A percentile compares a stretch with the other conserved stretches of the same genome.
These are phyloP conservation scores for Sarocladiaceae sp. DNA, from an alignment of 2,329 filamentous ascomycete genomes.

Conservation along the genomic window DNA sequence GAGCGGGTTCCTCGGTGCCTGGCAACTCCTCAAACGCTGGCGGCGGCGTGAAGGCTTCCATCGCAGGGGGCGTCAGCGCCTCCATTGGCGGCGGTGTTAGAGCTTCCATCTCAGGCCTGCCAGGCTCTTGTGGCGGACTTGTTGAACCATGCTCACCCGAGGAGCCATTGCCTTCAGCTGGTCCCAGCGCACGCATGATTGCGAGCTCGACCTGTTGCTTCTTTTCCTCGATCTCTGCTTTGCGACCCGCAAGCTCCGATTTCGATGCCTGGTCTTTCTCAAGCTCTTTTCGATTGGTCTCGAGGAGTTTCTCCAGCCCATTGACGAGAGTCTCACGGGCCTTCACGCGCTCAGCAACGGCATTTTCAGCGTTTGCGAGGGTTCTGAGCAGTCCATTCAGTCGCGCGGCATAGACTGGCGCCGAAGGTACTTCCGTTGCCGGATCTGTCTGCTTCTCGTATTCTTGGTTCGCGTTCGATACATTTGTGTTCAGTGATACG, in stretches of 20 bases:
- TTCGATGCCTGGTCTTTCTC: conserved; percentile 64
- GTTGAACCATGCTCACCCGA: conserved; percentile 40
- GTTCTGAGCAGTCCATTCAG: conserved; percentile 87
- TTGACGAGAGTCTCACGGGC: conserved; percentile 73
- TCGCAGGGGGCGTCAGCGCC: conserved; percentile 18
- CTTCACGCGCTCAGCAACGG: conserved; percentile 85
- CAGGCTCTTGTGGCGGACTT: conserved; percentile 52
- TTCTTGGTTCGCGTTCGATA: conserved; percentile 71
- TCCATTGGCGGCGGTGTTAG: conserved; percentile 73
- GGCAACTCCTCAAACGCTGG: conserved; percentile 13
- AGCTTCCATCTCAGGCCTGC: conserved; percentile 78
- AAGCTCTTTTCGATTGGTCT: conserved; percentile 66
- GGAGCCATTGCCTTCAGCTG: conserved; percentile 48
- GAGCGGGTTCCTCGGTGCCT: conserved; percentile 18
- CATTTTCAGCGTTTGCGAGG: conserved; percentile 81
- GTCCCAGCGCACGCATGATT: conserved; percentile 79
- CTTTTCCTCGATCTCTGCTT: conserved; percentile 69
- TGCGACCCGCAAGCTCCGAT: conserved; percentile 61
- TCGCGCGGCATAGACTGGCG: conserved; percentile 87
- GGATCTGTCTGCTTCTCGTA: conserved; percentile 81
- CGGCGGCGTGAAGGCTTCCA: conserved; percentile 16
- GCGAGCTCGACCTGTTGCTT: conserved; percentile 86
- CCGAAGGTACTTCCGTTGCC: conserved; percentile 63
- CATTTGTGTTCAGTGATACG: conserved; percentile 60
- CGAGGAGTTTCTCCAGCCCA: conserved; percentile 77